Conservation (phyloP, 306 rosid genomes). For the Prunus mongolica region DNA sequence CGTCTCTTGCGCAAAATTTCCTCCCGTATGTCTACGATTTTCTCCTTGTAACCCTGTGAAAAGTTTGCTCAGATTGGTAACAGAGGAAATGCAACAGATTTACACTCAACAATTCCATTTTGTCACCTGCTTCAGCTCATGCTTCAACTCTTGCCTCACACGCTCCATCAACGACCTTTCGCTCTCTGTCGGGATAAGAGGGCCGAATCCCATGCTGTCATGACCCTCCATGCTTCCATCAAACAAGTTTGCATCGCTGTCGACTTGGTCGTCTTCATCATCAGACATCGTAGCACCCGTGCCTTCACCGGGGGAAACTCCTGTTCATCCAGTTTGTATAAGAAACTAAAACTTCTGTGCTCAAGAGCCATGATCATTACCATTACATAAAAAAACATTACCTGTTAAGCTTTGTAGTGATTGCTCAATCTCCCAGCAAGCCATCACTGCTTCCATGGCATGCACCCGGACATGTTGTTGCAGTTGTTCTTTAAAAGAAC, state of each 20-base stretch:
- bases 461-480: slow-evolving; percentile 97
- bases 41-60: slow-evolving; percentile 84
- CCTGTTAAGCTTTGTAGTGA: slow-evolving; percentile 96
- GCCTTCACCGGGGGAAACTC: slow-evolving; percentile 96
- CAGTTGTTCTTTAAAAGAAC: slow-evolving; percentile 96
- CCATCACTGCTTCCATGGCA: slow-evolving; percentile 99
- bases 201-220: slow-evolving; percentile 95
- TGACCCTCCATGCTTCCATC: slow-evolving; percentile 77
- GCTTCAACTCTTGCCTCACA: slow-evolving; percentile 93
- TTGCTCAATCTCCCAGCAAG: slow-evolving; percentile 99
- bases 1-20: slow-evolving; percentile 97
- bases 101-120: slow-evolving; percentile 3
- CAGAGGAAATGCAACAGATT: background rate
- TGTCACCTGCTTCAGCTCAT: slow-evolving; percentile 79
- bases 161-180: slow-evolving; percentile 99
- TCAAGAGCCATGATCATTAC: background rate
- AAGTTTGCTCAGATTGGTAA: background rate
- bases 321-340: slow-evolving; percentile 39
- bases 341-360: background rate
- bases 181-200: slow-evolving; percentile 92
- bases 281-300: slow-evolving; percentile 99
- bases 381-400: slow-evolving; percentile 9
- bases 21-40: slow-evolving; percentile 94
- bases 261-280: slow-evolving; percentile 88
- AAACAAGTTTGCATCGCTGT: slow-evolving; percentile 75